Conservation (phyloP, 345 rosid species). For the Microthlaspi erraticum region DNA sequence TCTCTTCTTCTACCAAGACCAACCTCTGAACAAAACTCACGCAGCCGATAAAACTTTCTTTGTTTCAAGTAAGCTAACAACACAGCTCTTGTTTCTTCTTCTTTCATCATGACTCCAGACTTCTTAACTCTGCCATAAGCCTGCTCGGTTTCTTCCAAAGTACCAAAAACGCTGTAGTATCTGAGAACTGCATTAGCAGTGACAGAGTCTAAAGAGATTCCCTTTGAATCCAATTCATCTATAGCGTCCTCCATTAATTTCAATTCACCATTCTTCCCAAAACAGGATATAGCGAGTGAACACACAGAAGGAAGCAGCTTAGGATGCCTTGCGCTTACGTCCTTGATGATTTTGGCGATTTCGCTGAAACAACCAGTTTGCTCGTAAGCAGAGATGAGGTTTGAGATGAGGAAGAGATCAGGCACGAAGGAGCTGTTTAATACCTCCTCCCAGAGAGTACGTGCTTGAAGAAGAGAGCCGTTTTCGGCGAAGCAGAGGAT, state of each 20-base stretch:
- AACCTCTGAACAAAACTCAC: conserved; percentile 64
- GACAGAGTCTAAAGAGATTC: conserved; percentile 51
- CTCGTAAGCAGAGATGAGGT: conserved; percentile 58
- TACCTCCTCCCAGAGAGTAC: conserved; percentile 58
- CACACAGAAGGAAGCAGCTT: conserved; percentile 47
- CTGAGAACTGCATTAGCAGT: conserved; percentile 59
- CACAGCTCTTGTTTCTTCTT: conserved; percentile 65
- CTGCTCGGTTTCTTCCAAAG: conserved; percentile 63
- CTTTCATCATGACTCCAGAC: conserved; percentile 57
- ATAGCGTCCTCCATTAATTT: conserved; percentile 62
- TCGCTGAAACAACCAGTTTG: conserved; percentile 49
- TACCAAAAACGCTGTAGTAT: conserved; percentile 60
- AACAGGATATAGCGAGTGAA: conserved; percentile 62
- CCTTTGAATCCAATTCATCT: conserved; percentile 53
- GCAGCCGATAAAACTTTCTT: conserved; percentile 56
- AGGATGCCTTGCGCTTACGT: conserved; percentile 47
- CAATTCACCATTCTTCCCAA: conserved; percentile 66
- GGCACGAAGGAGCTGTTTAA: conserved; percentile 53
- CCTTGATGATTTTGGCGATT: conserved; percentile 50
- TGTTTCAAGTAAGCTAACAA: conserved; percentile 55
- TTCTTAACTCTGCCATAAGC: conserved; percentile 63
- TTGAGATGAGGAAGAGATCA: conserved; percentile 47
- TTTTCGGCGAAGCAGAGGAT: conserved; percentile 58
- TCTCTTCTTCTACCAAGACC: conserved; percentile 67
- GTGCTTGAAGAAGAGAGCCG: conserved; percentile 54